Conservation (phyloP, 352 stramenopile genomes). For the Phytophthora meadii region DNA sequence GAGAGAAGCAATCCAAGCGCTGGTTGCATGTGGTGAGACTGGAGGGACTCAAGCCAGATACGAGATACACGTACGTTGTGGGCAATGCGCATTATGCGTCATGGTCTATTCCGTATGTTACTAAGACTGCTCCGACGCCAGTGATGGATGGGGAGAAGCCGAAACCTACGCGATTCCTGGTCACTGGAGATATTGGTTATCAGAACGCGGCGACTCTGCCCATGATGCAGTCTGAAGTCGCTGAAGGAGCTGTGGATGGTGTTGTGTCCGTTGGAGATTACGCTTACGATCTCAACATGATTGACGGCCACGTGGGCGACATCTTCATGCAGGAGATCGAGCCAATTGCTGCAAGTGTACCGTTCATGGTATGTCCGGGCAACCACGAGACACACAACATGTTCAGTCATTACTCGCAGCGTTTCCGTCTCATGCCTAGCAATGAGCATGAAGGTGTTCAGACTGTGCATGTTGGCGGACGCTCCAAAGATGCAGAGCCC, state of each 20-base stretch:
- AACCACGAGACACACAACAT: conserved; percentile 92
- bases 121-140: conserved; percentile 65
- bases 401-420: conserved; percentile 89
- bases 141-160: conserved; percentile 22
- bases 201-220: conserved; percentile 88
- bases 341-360: conserved; percentile 78
- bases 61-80: conserved; percentile 86
- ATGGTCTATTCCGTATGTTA: conserved; percentile 83
- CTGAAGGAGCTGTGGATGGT: conserved; percentile 73
- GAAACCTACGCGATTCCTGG: conserved; percentile 72
- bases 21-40: conserved; percentile 77
- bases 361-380: conserved; percentile 91
- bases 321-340: conserved; percentile 93
- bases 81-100: conserved; percentile 73
- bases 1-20: conserved; percentile 59
- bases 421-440: conserved; percentile 86
- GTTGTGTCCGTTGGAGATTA: conserved; percentile 91
- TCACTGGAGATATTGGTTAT: conserved; percentile 90
- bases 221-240: conserved; percentile 90
- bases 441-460: conserved; percentile 72
- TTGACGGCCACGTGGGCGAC: conserved; percentile 82
- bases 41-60: conserved; percentile 64
- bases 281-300: conserved; percentile 88
- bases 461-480: conserved; percentile 54
- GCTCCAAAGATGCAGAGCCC: conserved; percentile 23